phyloP scores from a whole-genome alignment of 1,284 basidiomycete genomes.

The Moesziomyces globuligerus region DNA sequence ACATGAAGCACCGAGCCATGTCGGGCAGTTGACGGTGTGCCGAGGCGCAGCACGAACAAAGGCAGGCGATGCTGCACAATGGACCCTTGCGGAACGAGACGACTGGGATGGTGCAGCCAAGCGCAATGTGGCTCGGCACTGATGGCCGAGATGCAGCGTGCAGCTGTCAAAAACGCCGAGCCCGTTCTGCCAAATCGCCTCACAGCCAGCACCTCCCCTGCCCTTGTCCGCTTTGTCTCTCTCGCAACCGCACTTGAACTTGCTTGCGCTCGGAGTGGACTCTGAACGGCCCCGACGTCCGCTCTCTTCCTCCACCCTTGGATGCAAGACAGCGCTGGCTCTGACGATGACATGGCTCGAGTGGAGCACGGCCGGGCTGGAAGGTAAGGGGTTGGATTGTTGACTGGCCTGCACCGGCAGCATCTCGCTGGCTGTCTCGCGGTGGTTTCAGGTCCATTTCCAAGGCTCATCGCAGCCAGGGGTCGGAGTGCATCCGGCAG shows the following conservation, averaged over 20 bases:
- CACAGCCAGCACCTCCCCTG: neutral
- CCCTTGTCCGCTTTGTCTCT: neutral
- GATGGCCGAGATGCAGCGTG: slow-evolving; percentile 43
- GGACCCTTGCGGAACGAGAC: too few relatives aligned
- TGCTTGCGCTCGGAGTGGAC: too few relatives aligned
- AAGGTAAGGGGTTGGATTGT: slow-evolving; percentile 30
- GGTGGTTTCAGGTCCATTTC: slow-evolving; percentile 2
- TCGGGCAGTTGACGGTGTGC: too few relatives aligned
- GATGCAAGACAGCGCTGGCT: too few relatives aligned
- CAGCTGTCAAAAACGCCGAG: slow-evolving; percentile 46
- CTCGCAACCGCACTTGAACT: too few relatives aligned
- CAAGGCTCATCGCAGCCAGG: slow-evolving; percentile 9
- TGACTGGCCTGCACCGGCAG: neutral
- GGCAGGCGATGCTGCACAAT: too few relatives aligned
- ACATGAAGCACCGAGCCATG: too few relatives aligned
- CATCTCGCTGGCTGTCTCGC: too few relatives aligned
- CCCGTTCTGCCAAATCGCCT: neutral
- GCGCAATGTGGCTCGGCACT: slow-evolving; percentile 31
- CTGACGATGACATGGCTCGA: too few relatives aligned
- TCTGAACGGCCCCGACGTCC: too few relatives aligned
- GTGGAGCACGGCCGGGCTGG: neutral
- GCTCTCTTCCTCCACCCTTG: too few relatives aligned
- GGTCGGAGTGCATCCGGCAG: slow-evolving; percentile 33
- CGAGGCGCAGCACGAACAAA: too few relatives aligned
- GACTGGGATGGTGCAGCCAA: slow-evolving; percentile 7